Evolutionary conservation across 2,329 filamentous ascomycete genomes (phyloP).

Genomic region (Tolypocladium tropicale): DNA sequence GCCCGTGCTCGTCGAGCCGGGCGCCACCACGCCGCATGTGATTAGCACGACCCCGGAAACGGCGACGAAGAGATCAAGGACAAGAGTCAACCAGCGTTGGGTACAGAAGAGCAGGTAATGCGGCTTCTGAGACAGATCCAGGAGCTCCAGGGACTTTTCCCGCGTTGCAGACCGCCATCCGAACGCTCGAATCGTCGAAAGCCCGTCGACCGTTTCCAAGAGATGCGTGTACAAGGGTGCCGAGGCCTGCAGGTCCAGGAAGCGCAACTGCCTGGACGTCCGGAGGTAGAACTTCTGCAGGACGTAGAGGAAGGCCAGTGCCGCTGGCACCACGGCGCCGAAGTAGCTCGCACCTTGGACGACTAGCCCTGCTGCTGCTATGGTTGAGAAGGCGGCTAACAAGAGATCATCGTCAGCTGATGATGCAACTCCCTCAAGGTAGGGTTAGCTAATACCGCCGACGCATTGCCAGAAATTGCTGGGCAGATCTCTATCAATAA

Average conservation of each 20-base stretch:
- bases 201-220: background rate
- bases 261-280: background rate
- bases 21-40: background rate
- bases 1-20: background rate
- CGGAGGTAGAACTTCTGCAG: background rate
- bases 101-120: background rate
- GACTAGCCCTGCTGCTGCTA: background rate
- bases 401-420: background rate
- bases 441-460: background rate
- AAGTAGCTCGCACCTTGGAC: background rate
- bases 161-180: background rate
- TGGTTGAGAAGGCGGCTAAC: background rate
- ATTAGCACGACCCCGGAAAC: background rate
- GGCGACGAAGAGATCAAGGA: background rate
- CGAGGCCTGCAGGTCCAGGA: background rate
- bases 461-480: background rate
- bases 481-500: background rate
- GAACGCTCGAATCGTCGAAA: background rate
- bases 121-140: background rate
- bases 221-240: background rate
- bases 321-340: background rate
- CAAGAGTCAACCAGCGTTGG: background rate
- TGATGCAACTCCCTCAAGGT: background rate
- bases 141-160: background rate
- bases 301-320: background rate